phyloP scores from a whole-genome alignment of 345 rosid species.

The Gossypium anomalum region DNA sequence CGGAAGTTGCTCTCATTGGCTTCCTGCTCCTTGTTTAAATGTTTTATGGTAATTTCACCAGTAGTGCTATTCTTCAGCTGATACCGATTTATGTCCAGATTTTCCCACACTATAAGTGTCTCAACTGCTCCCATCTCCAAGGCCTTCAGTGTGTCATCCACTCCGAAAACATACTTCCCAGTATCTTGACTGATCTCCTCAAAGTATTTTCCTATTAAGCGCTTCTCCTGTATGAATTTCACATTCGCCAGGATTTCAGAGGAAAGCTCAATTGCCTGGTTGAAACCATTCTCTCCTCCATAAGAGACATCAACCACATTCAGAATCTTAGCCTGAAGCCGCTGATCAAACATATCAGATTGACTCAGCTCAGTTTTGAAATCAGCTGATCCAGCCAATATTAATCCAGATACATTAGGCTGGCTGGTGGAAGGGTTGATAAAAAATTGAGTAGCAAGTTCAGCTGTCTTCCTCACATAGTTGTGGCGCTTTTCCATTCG shows the following conservation, averaged over 20 bases:
- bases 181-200: constrained; percentile 79
- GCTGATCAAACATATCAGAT: constrained; percentile 73
- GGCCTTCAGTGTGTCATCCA: constrained; percentile 60
- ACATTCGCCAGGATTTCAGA: constrained; percentile 61
- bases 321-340: constrained; percentile 63
- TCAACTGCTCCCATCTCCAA: constrained; percentile 73
- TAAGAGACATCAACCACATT: constrained; percentile 71
- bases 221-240: constrained; percentile 72
- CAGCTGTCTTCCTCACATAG: constrained; percentile 75
- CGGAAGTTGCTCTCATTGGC: constrained; percentile 16
- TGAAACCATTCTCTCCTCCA: constrained; percentile 73
- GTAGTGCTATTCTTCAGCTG: constrained; percentile 38
- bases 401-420: constrained; percentile 61
- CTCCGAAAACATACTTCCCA: constrained; percentile 66
- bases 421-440: constrained; percentile 67
- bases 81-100: constrained; percentile 49
- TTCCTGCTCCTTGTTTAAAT: constrained; percentile 62
- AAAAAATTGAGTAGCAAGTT: constrained; percentile 62
- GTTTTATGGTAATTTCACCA: constrained; percentile 43
- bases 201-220: constrained; percentile 64
- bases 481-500: constrained; percentile 81
- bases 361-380: constrained; percentile 74
- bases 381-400: constrained; percentile 72
- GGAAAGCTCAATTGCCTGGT: constrained; percentile 71
- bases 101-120: constrained; percentile 69